Conservation (phyloP, 202 grass and related monocot genomes). For the Bolboschoenoplectus hybrid region DNA sequence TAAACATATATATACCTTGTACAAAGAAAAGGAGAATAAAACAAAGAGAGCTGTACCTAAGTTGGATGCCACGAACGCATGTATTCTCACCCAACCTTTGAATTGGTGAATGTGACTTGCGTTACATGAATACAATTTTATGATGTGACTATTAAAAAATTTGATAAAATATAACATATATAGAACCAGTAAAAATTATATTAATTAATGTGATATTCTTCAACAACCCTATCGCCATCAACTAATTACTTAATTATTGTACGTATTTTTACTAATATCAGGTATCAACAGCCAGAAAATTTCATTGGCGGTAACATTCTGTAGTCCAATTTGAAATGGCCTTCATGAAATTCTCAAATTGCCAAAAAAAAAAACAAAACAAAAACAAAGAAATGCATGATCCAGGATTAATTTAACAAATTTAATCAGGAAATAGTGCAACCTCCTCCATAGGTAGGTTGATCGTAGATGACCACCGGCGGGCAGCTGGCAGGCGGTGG, state of each 20-base stretch:
- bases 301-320: neutral
- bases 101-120: neutral
- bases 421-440: conserved; percentile 24
- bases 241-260: neutral
- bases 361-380: neutral
- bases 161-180: neutral
- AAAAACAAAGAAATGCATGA: neutral
- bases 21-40: neutral
- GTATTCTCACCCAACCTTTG: neutral
- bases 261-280: neutral
- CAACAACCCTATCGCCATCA: neutral
- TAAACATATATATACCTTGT: neutral
- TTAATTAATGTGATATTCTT: neutral
- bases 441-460: neutral
- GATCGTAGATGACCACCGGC: neutral
- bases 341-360: neutral
- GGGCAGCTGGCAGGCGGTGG: neutral
- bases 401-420: neutral
- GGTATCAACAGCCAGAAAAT: neutral
- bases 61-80: neutral
- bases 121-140: neutral
- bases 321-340: neutral
- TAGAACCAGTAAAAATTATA: neutral
- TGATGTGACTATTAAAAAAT: neutral
- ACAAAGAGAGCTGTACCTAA: neutral